Evolutionary conservation across 31 red algal species (phyloP).

Genomic region (Endocladia muricata): DNA sequence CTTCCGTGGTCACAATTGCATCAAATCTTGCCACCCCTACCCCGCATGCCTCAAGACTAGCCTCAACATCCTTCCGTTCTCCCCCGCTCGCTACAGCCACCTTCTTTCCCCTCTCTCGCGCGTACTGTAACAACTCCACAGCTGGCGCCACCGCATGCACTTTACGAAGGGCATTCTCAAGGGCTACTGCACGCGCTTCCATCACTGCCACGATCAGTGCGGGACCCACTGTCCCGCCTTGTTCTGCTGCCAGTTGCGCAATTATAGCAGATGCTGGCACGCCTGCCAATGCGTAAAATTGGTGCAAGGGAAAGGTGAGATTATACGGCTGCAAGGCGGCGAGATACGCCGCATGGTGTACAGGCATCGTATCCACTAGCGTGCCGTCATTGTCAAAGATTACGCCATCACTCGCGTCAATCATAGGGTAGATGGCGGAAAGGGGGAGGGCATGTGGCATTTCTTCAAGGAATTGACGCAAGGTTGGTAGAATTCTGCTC

Average conservation of each 20-base stretch:
- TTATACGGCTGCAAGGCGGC: conserved; percentile 13
- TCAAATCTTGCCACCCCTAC: conserved; percentile 32
- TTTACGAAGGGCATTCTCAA: conserved; percentile 1
- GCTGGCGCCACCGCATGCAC: conserved; percentile 20
- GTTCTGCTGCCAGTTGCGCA: conserved; percentile 17
- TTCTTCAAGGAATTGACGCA: no score
- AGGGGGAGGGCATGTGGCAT: no score
- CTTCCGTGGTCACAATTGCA: conserved; percentile 55
- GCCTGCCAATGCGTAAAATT: conserved; percentile 57
- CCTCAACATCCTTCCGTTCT: conserved; percentile 43
- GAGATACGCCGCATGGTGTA: conserved; percentile 39
- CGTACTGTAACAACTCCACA: conserved; percentile 27
- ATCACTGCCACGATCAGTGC: conserved; percentile 16
- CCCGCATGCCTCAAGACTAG: conserved; percentile 16
- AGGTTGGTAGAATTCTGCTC: no score
- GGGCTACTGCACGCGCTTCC: conserved; percentile 1
- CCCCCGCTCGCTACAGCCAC: conserved; percentile 64
- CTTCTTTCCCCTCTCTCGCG: conserved; percentile 11
- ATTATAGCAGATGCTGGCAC: conserved; percentile 60
- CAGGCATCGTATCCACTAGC: conserved; percentile 64
- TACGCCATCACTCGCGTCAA: conserved; percentile 19
- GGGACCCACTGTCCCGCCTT: neutral
- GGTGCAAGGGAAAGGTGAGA: conserved; percentile 28
- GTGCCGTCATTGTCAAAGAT: conserved; percentile 84
- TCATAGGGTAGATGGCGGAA: no score